Conservation (phyloP, 1,139 yeast genomes). For the Protomyces lactucae-debilis region DNA sequence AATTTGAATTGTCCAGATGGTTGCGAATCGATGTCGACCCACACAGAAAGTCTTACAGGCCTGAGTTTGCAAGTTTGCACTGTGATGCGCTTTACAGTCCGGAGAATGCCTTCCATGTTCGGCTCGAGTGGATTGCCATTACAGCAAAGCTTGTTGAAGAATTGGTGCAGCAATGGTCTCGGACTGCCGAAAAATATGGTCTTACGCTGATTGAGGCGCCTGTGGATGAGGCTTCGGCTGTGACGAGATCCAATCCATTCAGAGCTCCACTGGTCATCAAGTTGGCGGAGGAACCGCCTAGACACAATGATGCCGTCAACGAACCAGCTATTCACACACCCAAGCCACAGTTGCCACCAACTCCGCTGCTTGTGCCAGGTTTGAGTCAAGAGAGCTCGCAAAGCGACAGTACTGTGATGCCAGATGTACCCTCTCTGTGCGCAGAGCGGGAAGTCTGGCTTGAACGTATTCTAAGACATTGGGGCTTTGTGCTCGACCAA, state of each 20-base stretch:
- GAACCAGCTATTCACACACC: neutral
- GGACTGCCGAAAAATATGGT: conserved; percentile 82
- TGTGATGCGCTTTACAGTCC: conserved; percentile 72
- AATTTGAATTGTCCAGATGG: conserved; percentile 45
- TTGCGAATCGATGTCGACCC: conserved; percentile 76
- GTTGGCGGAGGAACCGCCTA: conserved; percentile 64
- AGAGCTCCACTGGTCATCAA: conserved; percentile 73
- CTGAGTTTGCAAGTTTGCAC: conserved; percentile 76
- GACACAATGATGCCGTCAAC: conserved; percentile 27
- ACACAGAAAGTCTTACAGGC: conserved; percentile 60
- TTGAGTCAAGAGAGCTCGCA: neutral
- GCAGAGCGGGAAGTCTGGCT: conserved; percentile 46
- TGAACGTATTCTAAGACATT: conserved; percentile 55
- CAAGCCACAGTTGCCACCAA: neutral
- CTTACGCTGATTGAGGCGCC: conserved; percentile 86
- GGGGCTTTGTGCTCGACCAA: conserved; percentile 77
- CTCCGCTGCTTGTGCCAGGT: neutral
- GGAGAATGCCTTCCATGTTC: conserved; percentile 85
- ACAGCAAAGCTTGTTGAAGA: conserved; percentile 89
- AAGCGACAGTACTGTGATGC: conserved; percentile 1
- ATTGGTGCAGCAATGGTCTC: conserved; percentile 70
- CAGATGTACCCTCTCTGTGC: neutral
- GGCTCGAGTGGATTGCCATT: conserved; percentile 88
- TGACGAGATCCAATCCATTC: conserved; percentile 76
- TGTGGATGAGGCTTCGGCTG: conserved; percentile 74